Base-by-base conservation (phyloP, 2,329 filamentous ascomycete genomes). In the Phyllosticta citribraziliensis region DNA sequence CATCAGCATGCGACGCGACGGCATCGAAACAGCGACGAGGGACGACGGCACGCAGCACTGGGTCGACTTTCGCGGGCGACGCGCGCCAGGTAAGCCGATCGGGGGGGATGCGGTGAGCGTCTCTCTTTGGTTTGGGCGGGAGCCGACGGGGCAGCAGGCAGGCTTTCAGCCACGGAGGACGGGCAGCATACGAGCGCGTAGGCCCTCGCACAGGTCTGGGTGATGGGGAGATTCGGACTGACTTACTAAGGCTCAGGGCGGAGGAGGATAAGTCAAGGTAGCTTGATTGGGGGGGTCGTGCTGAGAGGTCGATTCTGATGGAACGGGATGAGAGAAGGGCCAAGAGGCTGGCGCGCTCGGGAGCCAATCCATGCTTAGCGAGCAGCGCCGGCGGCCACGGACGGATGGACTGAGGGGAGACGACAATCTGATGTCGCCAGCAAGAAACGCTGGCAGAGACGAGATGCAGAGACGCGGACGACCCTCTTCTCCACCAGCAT, bases 171-270 rank as follows among this genome's bases (percentile, higher is more conserved):
- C 47, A 24, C 35, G 59, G 50, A 14, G 55, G 53, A 24, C 24
- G 10, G 20, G 53, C 58, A 54, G 58, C 35, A 54, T 11, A 54
- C 30, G 54, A 54, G 40, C 35, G 53, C 35, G 35, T 24, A 30
- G 52, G 58, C 51, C 30, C 52, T 50, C 52, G 33, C 51, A 30
- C n/a, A 51, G 59, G n/a, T 50, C 53, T 56, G 59, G 33, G 47
- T 14, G 14, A 52, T 24, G 24, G 53, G 58, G 59, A 50, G 33
- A 51, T 54, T 56, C 47, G 47, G 54, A 61, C 54, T 27, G 50
- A 61, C 59, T 61, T 61, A 61, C 59, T 57, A 61, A 61, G 59
- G 55, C 59, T 61, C 59, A 57, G 59, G 47, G 59, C 59, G 54
- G 59, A 61, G 59, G 59, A 55, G 25, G 55, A 61, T 47, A 47